Evolutionary conservation across 441 rosid species (phyloP).

Genomic region (Metrosideros polymorpha): DNA sequence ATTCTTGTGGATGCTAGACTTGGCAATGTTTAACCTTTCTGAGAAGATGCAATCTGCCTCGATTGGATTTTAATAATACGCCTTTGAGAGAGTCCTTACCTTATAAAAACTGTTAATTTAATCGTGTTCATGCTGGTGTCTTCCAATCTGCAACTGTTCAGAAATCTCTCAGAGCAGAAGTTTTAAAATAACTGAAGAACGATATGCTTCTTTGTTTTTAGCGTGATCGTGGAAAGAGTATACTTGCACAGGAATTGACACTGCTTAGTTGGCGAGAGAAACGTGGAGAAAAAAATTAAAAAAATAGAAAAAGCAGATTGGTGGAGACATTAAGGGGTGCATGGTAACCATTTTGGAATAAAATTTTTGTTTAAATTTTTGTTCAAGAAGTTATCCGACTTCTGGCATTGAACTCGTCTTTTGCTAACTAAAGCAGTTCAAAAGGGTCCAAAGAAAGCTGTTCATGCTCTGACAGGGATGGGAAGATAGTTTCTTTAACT

Average conservation of each 20-base stretch:
- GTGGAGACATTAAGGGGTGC: neutral
- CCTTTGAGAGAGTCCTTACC: neutral
- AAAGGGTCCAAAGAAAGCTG: neutral
- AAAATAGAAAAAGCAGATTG: neutral
- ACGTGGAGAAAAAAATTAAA: neutral
- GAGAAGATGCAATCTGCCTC: neutral
- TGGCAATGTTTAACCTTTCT: neutral
- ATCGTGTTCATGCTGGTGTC: neutral
- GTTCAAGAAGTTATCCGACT: no score
- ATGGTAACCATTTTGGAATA: no score
- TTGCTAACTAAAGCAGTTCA: neutral
- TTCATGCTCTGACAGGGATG: neutral
- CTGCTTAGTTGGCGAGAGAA: neutral
- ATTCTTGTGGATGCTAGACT: neutral
- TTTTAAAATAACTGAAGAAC: neutral
- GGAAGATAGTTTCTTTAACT: neutral
- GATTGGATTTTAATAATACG: neutral
- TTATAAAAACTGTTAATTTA: neutral
- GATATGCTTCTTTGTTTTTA: neutral
- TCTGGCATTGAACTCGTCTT: neutral
- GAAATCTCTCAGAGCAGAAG: neutral
- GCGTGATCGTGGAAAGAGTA: neutral
- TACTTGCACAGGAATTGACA: neutral
- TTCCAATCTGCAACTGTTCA: neutral
- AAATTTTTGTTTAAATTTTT: no score